A percentile compares a stretch with the other conserved stretches of the same genome.
These are phyloP conservation scores for Nemania diffusa DNA, from an alignment of 2,329 filamentous ascomycete genomes.

Conservation along the genomic window DNA sequence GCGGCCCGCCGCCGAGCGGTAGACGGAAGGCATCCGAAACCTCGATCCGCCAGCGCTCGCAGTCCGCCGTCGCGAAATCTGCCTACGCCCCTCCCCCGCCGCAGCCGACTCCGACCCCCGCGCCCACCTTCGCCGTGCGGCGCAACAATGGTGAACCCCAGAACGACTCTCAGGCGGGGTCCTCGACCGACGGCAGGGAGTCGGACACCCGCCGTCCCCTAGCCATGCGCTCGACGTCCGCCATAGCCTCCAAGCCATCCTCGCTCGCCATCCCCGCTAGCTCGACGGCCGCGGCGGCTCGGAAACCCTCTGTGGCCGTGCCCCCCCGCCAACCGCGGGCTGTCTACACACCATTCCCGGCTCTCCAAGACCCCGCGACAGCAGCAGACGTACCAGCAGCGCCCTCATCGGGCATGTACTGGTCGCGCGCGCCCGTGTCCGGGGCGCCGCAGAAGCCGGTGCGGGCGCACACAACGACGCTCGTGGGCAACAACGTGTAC, in stretches of 20 bases:
- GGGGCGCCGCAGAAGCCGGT: slow-evolving; percentile 69
- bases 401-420: slow-evolving; percentile 78
- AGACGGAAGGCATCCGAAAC: slow-evolving; percentile 63
- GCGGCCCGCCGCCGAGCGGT: slow-evolving; percentile 41
- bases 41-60: slow-evolving; percentile 64
- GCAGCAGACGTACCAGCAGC: slow-evolving; percentile 70
- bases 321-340: slow-evolving; percentile 49
- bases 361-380: slow-evolving; percentile 65
- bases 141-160: slow-evolving; percentile 44
- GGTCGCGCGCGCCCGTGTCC: slow-evolving; percentile 73
- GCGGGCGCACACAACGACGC: slow-evolving; percentile 73
- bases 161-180: slow-evolving; percentile 44
- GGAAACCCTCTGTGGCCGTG: slow-evolving; percentile 37
- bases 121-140: slow-evolving; percentile 43
- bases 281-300: slow-evolving; percentile 35
- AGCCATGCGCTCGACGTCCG: slow-evolving; percentile 64
- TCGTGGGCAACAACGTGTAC: slow-evolving; percentile 73
- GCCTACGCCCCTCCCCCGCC: slow-evolving; percentile 46
- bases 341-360: slow-evolving; percentile 63
- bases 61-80: slow-evolving; percentile 57
- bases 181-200: slow-evolving; percentile 47
- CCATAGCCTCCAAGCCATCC: slow-evolving; percentile 53
- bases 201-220: slow-evolving; percentile 53
- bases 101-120: slow-evolving; percentile 45
- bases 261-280: slow-evolving; percentile 33